Evolutionary conservation across 331 rosid genomes (phyloP).

Genomic region (Stylosanthes scabra): DNA sequence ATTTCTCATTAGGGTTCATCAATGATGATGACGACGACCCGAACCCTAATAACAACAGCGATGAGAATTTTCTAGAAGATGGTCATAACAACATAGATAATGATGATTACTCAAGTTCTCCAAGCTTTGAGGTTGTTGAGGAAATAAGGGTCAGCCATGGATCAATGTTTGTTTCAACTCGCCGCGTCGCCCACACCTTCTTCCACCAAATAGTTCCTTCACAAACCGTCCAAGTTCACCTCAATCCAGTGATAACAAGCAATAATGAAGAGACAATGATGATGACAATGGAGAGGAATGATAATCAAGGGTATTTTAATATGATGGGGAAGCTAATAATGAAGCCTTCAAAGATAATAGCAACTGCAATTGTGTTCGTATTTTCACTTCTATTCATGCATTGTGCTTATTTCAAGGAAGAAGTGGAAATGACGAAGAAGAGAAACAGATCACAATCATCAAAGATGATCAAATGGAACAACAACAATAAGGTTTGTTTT

Average conservation of each 20-base stretch:
- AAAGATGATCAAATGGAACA: conserved; percentile 31
- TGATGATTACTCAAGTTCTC: conserved; percentile 61
- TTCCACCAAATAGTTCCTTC: conserved; percentile 88
- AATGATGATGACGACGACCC: conserved; percentile 42
- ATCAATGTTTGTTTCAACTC: conserved; percentile 68
- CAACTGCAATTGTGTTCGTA: conserved; percentile 45
- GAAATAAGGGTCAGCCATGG: conserved; percentile 84
- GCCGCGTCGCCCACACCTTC: conserved; percentile 84
- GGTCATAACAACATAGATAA: conserved; percentile 46
- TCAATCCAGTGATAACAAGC: conserved; percentile 53
- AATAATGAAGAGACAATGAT: conserved; percentile 26
- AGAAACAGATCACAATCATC: not conserved
- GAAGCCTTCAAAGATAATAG: conserved; percentile 51
- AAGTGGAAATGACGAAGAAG: conserved; percentile 39
- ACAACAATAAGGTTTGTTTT: conserved; percentile 35
- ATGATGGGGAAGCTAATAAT: conserved; percentile 44
- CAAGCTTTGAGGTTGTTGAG: conserved; percentile 83
- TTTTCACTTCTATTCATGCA: conserved; percentile 57
- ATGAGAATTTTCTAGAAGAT: conserved; percentile 58
- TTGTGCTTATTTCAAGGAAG: conserved; percentile 43
- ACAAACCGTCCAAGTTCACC: conserved; percentile 78
- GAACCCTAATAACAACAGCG: conserved; percentile 11
- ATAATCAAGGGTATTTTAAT: conserved; percentile 28
- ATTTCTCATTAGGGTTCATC: conserved; percentile 72
- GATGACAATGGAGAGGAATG: conserved; percentile 15